Percentiles rank a stretch among this genome's conserved stretches.
Evolutionary conservation across 306 rosid genomes (phyloP).

Genomic region (Castanopsis chinensis): DNA sequence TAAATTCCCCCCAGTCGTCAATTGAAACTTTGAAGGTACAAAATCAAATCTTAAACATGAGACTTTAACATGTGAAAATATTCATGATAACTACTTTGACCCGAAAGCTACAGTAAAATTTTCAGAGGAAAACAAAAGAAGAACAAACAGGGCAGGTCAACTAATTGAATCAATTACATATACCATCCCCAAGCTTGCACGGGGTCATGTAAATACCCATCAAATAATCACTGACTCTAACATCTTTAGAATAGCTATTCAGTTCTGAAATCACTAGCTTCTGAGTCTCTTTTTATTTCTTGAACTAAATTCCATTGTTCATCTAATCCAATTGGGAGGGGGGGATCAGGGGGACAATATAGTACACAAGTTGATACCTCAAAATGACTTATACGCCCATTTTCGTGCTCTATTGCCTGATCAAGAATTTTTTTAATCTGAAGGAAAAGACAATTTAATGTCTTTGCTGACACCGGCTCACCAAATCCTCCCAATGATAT

Average conservation of each 20-base stretch:
- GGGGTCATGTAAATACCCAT: neutral
- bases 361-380: slow-evolving; percentile 49
- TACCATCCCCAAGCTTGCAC: neutral
- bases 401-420: slow-evolving; percentile 53
- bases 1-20: slow-evolving; percentile 6
- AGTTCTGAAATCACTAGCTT: too few relatives aligned
- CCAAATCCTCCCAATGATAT: slow-evolving; percentile 70
- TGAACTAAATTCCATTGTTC: too few relatives aligned
- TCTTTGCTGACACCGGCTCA: slow-evolving; percentile 56
- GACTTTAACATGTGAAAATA: neutral
- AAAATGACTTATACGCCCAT: slow-evolving; percentile 67
- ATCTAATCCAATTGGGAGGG: too few relatives aligned
- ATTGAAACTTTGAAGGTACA: slow-evolving; percentile 17
- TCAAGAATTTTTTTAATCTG: slow-evolving; percentile 51
- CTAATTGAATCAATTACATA: neutral
- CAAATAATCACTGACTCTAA: too few relatives aligned
- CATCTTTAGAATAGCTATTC: too few relatives aligned
- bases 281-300: too few relatives aligned
- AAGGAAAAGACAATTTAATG: slow-evolving; percentile 55
- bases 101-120: neutral
- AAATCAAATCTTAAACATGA: neutral
- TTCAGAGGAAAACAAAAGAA: neutral
- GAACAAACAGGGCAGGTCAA: slow-evolving; percentile 3
- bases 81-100: neutral
- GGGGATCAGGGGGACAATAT: neutral